These are phyloP conservation scores for Trypanosoma scelopori DNA, from an alignment of 208 protist species.

Conservation along the genomic window DNA sequence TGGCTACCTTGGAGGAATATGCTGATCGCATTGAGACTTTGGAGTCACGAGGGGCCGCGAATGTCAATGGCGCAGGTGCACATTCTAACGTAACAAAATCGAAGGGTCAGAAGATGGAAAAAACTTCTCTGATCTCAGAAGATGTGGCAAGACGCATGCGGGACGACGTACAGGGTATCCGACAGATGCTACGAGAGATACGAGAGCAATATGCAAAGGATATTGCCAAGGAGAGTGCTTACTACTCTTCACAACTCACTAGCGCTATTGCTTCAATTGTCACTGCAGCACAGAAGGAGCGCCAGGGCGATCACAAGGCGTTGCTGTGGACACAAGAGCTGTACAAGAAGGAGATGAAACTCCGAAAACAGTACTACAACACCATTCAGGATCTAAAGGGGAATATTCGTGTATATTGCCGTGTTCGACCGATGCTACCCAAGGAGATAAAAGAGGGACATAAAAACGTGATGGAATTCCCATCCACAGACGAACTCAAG, in stretches of 20 bases:
- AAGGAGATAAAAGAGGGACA: constrained; percentile 76
- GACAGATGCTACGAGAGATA: constrained; percentile 67
- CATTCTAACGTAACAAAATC: constrained; percentile 15
- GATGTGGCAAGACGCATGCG: constrained; percentile 56
- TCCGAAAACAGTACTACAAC: constrained; percentile 93
- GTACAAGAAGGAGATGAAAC: constrained; percentile 90
- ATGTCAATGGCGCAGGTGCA: background rate
- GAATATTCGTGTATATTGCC: constrained; percentile 94
- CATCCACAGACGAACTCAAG: constrained; percentile 77
- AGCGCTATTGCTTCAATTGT: constrained; percentile 75
- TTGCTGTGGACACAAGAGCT: constrained; percentile 88
- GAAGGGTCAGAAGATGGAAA: constrained; percentile 23
- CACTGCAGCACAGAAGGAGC: constrained; percentile 67
- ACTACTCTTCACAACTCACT: constrained; percentile 67
- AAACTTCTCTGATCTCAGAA: constrained; percentile 13
- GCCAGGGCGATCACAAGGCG: constrained; percentile 69
- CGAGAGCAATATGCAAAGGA: constrained; percentile 64
- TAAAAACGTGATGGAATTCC: constrained; percentile 79
- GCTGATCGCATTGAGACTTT: constrained; percentile 59
- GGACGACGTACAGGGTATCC: constrained; percentile 47
- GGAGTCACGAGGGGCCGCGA: constrained; percentile 38
- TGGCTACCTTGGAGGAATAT: constrained; percentile 64
- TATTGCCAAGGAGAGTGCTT: constrained; percentile 62
- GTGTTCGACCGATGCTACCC: constrained; percentile 87
- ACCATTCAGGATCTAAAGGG: constrained; percentile 92